Conservation (phyloP, 257 asterid genomes). For the Plantago elongata region DNA sequence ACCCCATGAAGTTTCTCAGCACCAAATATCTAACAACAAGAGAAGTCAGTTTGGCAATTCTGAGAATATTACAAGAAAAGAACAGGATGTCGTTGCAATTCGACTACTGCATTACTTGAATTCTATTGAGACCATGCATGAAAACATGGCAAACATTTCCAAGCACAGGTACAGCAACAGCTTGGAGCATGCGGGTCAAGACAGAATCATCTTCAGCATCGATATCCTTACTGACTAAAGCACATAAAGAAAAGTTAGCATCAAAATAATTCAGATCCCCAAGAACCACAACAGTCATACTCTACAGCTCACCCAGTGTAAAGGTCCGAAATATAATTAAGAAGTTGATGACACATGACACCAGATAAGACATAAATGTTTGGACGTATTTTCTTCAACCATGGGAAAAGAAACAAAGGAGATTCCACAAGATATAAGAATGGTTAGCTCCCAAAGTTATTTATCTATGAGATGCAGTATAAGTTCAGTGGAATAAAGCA, state of each 20-base stretch:
- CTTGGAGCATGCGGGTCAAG: slow-evolving; percentile 69
- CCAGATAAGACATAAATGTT: background rate
- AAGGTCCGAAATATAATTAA: background rate
- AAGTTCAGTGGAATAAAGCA: background rate
- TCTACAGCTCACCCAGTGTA: background rate
- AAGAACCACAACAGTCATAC: background rate
- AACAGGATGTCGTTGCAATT: background rate
- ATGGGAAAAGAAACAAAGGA: no score
- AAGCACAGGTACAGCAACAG: slow-evolving; percentile 80
- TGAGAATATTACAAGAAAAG: slow-evolving; percentile 2
- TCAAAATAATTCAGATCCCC: background rate
- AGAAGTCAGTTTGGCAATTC: slow-evolving; percentile 10
- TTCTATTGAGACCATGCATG: slow-evolving; percentile 86
- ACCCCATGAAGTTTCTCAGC: slow-evolving; percentile 70
- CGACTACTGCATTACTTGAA: slow-evolving; percentile 43
- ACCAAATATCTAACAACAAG: slow-evolving; percentile 57
- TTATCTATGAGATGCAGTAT: background rate
- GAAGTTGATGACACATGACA: background rate
- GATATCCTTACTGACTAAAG: slow-evolving; percentile 63
- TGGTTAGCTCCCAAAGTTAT: background rate
- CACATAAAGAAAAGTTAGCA: slow-evolving; percentile 8
- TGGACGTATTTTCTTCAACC: no score
- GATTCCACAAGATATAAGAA: background rate
- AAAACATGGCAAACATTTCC: slow-evolving; percentile 93
- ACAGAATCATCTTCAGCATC: slow-evolving; percentile 67